Evolutionary conservation across 768 basidiomycete species (phyloP).

Genomic region (Pulveroboletus sp.): DNA sequence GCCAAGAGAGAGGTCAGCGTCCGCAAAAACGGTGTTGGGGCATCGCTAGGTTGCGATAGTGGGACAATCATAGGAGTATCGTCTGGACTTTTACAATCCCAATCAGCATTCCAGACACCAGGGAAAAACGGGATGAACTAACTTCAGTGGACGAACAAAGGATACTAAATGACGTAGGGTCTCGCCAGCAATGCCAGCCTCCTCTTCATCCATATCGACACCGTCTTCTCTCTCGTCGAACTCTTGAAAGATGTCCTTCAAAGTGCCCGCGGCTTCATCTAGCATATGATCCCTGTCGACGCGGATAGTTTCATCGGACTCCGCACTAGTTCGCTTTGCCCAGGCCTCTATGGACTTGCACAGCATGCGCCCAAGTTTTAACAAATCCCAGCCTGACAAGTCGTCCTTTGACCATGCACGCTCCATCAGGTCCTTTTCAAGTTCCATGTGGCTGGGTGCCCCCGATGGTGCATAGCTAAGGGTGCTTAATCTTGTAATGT

Average conservation of each 20-base stretch:
- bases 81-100: conserved; percentile 38
- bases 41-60: conserved; percentile 47
- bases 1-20: conserved; percentile 59
- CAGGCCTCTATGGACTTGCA: conserved; percentile 55
- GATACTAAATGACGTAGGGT: conserved; percentile 54
- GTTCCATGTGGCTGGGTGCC: conserved; percentile 51
- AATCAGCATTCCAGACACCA: conserved; percentile 4
- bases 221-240: conserved; percentile 62
- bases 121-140: conserved; percentile 18
- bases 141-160: conserved; percentile 59
- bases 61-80: conserved; percentile 47
- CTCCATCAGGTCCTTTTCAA: conserved; percentile 64
- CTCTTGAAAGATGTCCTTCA: conserved; percentile 72
- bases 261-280: conserved; percentile 62
- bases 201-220: conserved; percentile 57
- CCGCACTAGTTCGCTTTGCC: conserved; percentile 38
- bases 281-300: conserved; percentile 51
- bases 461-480: conserved; percentile 55
- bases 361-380: conserved; percentile 50
- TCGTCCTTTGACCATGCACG: conserved; percentile 72
- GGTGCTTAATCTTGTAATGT: conserved; percentile 51
- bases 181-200: conserved; percentile 59
- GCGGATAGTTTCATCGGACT: conserved; percentile 24
- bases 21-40: conserved; percentile 57
- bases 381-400: conserved; percentile 61